Evolutionary conservation across 2,329 filamentous ascomycete species (phyloP), one percentile per base, ranked within the genome.

Genomic region (Colletotrichum chlorophyti): DNA sequence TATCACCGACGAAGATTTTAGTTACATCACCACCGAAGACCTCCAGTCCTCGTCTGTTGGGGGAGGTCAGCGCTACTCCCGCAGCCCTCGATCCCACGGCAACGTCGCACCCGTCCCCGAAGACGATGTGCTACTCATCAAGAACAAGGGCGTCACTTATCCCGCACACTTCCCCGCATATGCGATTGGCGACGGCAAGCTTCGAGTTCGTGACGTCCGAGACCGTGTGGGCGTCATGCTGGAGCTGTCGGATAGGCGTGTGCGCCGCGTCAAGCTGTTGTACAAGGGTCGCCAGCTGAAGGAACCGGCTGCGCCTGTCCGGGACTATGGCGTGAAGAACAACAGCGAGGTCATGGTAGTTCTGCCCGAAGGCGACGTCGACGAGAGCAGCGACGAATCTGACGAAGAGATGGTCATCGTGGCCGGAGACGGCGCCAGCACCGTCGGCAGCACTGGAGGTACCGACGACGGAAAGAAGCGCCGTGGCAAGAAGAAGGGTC

Each of bases 21-120:
- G 86, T 70, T 93, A 94, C 77, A 93, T 93, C 69, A 92, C 90
- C n/a, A 87, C 87, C 24, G 85, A 91, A 66, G 90, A 93, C 67
- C 72, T 93, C 34, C 80, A 84, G 60, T 73, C 77, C 31, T 72
- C 72, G 23, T 72, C 69, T 60, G 65, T 70, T 63, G 71, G 72
- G 68, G 69, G 67, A 70, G 67, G 73, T 47, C 53, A n/a, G n/a
- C n/a, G n/a, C n/a, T 79, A 81, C 61, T 43, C 51, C 24, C 57
- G 57, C 27, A 76, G 79, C 55, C 72, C 76, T 24, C 72, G 72
- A 47, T 67, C 71, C 37, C 70, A 70, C 74, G 24, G 66, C 70
- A 7, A 65, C 67, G 34, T 65, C 72, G n/a, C n/a, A n/a, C 40
- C 70, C 69, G 59, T 67, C 35, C 74, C 69, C 63, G 87, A 90